Percentiles rank a stretch among this genome's conserved stretches.
phyloP scores from a whole-genome alignment of 345 rosid genomes.

The Sonneratia alba region DNA sequence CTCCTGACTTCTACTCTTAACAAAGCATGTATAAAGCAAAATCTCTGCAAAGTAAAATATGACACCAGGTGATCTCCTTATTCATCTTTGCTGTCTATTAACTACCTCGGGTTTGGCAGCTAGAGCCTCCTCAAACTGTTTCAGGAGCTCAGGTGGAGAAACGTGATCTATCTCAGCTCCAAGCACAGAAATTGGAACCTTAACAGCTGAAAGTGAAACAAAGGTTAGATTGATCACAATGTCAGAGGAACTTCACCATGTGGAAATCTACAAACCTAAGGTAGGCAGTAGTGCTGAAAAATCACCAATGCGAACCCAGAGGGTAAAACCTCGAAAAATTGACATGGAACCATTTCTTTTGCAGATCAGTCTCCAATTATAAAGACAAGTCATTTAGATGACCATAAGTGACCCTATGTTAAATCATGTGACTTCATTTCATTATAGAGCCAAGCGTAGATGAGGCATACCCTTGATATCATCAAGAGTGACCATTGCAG shows the following conservation, averaged over 20 bases:
- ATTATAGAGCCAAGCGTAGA: background rate
- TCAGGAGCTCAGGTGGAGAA: conserved; percentile 33
- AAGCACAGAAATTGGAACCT: conserved; percentile 28
- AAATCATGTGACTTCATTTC: background rate
- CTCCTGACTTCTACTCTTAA: too few species aligned
- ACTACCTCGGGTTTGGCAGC: conserved; percentile 26
- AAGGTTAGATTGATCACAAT: background rate
- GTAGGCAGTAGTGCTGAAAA: too few species aligned
- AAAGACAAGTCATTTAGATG: background rate
- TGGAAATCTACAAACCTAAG: too few species aligned
- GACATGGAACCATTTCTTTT: background rate
- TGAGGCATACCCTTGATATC: conserved; percentile 55
- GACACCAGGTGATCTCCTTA: too few species aligned
- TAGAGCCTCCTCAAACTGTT: conserved; percentile 30
- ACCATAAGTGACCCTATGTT: background rate
- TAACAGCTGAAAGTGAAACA: conserved; percentile 18
- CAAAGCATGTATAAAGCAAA: too few species aligned
- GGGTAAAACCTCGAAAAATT: too few species aligned
- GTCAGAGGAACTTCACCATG: background rate
- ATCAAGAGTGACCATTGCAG: conserved; percentile 53
- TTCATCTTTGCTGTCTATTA: too few species aligned
- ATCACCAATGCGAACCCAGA: too few species aligned
- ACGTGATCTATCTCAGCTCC: conserved; percentile 33
- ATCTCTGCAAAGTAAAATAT: too few species aligned
- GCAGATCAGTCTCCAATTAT: conserved; percentile 31